Percentiles rank a stretch among this genome's conserved stretches.
Evolutionary conservation across 2,329 filamentous ascomycete genomes (phyloP).

Genomic region (Clonostachys chloroleuca): DNA sequence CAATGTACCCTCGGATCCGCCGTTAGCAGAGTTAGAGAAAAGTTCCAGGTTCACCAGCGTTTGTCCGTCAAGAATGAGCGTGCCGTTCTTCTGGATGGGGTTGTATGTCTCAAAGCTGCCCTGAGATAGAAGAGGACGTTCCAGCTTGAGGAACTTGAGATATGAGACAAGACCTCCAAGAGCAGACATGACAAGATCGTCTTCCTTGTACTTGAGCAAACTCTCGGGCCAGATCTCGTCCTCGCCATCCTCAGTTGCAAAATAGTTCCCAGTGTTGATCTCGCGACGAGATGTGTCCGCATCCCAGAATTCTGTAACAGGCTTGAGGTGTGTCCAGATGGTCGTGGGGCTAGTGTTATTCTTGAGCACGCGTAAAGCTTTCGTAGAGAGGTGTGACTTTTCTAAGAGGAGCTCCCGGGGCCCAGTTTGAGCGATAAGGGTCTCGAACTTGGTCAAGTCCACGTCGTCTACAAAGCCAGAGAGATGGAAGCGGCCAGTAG

Average conservation of each 20-base stretch:
- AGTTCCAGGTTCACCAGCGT: slow-evolving; percentile 97
- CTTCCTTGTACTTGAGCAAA: slow-evolving; percentile 67
- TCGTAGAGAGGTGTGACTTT: slow-evolving; percentile 81
- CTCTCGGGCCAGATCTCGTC: slow-evolving; percentile 71
- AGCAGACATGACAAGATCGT: slow-evolving; percentile 84
- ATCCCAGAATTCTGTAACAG: slow-evolving; percentile 85
- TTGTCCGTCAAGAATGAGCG: slow-evolving; percentile 88
- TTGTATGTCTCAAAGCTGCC: slow-evolving; percentile 90
- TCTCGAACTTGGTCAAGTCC: slow-evolving; percentile 96
- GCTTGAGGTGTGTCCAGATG: slow-evolving; percentile 91
- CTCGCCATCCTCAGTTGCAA: slow-evolving; percentile 51
- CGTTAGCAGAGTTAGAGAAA: slow-evolving; percentile 89
- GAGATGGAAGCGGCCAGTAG: slow-evolving; percentile 92
- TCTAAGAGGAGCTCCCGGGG: slow-evolving; percentile 88
- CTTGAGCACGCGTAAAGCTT: slow-evolving; percentile 87
- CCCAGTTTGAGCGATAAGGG: slow-evolving; percentile 85
- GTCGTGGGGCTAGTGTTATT: slow-evolving; percentile 92
- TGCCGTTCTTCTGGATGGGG: slow-evolving; percentile 86
- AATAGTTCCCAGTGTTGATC: slow-evolving; percentile 76
- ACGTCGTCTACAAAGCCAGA: slow-evolving; percentile 88
- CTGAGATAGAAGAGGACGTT: slow-evolving; percentile 80
- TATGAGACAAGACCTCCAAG: slow-evolving; percentile 88
- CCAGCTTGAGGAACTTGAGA: slow-evolving; percentile 80
- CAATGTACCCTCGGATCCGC: slow-evolving; percentile 77
- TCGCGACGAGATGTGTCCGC: slow-evolving; percentile 79